Conservation (phyloP, 306 rosid genomes). For the Elaeagnus macrophylla region DNA sequence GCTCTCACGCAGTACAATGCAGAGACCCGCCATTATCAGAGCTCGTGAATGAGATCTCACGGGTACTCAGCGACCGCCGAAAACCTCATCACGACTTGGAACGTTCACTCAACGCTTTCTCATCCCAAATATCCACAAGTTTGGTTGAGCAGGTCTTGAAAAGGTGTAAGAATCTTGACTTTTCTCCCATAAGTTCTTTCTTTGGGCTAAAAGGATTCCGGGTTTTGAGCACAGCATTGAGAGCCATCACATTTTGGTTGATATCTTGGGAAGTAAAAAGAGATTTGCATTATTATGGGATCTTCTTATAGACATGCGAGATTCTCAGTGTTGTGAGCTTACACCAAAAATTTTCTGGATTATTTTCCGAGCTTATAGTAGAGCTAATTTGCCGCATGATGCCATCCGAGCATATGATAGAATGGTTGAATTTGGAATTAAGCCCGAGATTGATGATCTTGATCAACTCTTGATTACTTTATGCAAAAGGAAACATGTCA, state of each 20-base stretch:
- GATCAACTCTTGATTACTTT: conserved; percentile 53
- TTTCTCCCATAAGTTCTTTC: conserved; percentile 80
- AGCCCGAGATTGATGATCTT: conserved; percentile 49
- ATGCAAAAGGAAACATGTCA: conserved; percentile 64
- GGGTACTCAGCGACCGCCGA: conserved; percentile 72
- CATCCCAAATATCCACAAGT: conserved; percentile 44
- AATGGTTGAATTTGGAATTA: conserved; percentile 72
- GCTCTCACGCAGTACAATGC: conserved; percentile 16
- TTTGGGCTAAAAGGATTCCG: conserved; percentile 72
- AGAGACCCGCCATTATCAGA: conserved; percentile 26
- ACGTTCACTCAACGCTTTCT: conserved; percentile 43
- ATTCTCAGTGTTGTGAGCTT: conserved; percentile 36
- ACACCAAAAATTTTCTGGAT: conserved; percentile 56
- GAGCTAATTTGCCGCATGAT: conserved; percentile 63
- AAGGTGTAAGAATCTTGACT: conserved; percentile 69
- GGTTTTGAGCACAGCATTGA: conserved; percentile 54
- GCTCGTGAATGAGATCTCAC: conserved; percentile 71
- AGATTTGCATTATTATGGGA: conserved; percentile 90
- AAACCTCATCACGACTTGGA: conserved; percentile 70
- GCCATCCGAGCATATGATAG: conserved; percentile 64
- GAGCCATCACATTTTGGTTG: conserved; percentile 64
- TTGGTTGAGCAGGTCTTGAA: conserved; percentile 78
- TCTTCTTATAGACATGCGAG: conserved; percentile 59
- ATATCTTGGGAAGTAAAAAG: conserved; percentile 56
- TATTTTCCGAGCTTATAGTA: conserved; percentile 56